Base-by-base conservation (phyloP, 2,329 filamentous ascomycete genomes). In the Tolypocladium inflatum region DNA sequence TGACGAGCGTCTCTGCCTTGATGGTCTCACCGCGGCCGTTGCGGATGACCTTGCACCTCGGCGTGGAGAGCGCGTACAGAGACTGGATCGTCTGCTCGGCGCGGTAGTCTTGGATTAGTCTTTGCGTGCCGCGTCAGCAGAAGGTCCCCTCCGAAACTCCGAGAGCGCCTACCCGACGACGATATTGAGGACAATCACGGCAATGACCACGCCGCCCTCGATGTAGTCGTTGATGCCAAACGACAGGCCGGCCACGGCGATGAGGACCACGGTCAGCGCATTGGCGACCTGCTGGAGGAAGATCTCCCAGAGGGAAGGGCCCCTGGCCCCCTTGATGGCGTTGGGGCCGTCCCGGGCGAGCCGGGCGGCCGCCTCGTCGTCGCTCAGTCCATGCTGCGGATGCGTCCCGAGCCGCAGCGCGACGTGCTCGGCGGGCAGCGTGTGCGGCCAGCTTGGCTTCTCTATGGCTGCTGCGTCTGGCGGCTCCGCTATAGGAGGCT, bases 271-370 rank as follows among this genome's bases (percentile, higher is more conserved):
- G 63, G 87, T 90, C 73, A 90, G 77, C 75, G 86, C 88, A 76
- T 90, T 90, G 63, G 87, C 88, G 65, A 90, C 81, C 76, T 90
- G 87, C 69, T 86, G 87, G 74, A 90, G 73, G 75, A 90, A 80
- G 76, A 90, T 88, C 75, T 87, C 83, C 83, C 86, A 89, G 73
- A 87, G 68, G 73, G 87, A 89, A 75, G 87, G 74, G 73, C 85
- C 84, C 74, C 86, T 84, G 77, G 85, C 83, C 74, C 84, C 83
- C 73, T 87, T 83, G 76, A 90, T 82, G 70, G 80, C 81, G 76
- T 91, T 91, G 65, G 82, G 80, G 64, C 87, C 88, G 80, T 89
- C 77, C 69, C 80, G 78, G 71, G 74, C 73, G 67, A 90, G 79
- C 70, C 87, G 87, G 75, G 78, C 77, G 72, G 80, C 78, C 62